These are phyloP conservation scores for Fagus sylvatica DNA, from an alignment of 306 rosid species.

Conservation along the genomic window DNA sequence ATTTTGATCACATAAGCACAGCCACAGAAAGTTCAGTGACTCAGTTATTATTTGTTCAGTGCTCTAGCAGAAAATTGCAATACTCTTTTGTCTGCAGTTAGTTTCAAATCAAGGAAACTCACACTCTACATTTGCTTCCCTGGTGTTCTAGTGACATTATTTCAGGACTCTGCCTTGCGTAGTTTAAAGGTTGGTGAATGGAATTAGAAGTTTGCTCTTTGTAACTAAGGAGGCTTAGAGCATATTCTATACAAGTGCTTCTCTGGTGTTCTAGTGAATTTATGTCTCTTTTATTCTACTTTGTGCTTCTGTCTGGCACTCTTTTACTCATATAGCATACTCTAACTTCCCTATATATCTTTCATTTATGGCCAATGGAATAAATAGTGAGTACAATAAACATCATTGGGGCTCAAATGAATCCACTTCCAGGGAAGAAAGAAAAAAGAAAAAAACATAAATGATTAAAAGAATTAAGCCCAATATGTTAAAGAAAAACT, in stretches of 20 bases:
- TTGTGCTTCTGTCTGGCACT: neutral
- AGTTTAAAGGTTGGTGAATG: neutral
- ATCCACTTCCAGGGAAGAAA: neutral
- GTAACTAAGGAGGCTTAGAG: neutral
- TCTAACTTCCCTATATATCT: neutral
- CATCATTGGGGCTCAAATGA: conserved; percentile 9
- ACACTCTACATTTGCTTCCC: neutral
- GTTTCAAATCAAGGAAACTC: neutral
- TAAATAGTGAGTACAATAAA: neutral
- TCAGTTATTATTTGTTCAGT: neutral
- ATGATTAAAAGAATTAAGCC: neutral
- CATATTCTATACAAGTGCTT: neutral
- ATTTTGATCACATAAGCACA: neutral
- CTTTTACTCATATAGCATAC: neutral
- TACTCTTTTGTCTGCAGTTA: neutral
- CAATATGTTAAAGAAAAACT: neutral
- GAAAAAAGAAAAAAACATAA: conserved; percentile 5
- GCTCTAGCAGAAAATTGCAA: neutral
- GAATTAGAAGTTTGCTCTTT: neutral
- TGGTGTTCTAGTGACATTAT: neutral
- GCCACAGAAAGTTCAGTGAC: neutral
- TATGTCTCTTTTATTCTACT: neutral
- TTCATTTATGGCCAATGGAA: too few relatives aligned
- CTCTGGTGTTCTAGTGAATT: neutral
- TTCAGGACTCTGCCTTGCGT: neutral